Percentiles rank a stretch among this genome's conserved stretches.
These are phyloP conservation scores for Globisporangium iwayamae DNA, from an alignment of 352 stramenopile genomes.

Conservation along the genomic window DNA sequence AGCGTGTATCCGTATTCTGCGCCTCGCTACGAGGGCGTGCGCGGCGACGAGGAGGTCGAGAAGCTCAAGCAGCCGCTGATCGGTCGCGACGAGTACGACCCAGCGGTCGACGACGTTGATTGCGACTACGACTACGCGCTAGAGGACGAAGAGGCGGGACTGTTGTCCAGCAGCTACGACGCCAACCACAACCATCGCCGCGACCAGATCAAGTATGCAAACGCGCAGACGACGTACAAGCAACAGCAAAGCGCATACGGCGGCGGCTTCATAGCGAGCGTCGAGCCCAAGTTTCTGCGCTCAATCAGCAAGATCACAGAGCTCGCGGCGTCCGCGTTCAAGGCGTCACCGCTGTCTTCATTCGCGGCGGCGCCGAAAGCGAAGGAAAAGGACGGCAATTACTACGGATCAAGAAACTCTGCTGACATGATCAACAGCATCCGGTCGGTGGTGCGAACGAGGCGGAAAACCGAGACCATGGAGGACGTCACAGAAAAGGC, in stretches of 20 bases:
- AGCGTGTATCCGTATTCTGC: conserved; percentile 22
- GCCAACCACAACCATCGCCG: background rate
- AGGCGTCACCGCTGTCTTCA: conserved; percentile 9
- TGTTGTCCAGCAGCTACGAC: background rate
- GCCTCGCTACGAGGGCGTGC: conserved; percentile 21
- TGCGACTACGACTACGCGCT: conserved; percentile 12
- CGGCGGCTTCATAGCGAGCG: conserved; percentile 13
- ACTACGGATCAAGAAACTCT: conserved; percentile 5
- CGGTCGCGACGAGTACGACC: conserved; percentile 18
- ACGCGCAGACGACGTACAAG: background rate
- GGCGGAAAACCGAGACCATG: conserved; percentile 29
- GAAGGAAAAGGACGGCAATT: background rate
- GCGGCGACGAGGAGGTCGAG: conserved; percentile 28
- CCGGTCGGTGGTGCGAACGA: conserved; percentile 17
- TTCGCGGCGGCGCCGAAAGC: background rate
- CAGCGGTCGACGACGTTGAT: conserved; percentile 7
- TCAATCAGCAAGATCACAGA: conserved; percentile 14
- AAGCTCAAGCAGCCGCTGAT: conserved; percentile 41
- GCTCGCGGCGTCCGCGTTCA: conserved; percentile 12
- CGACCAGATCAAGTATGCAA: background rate
- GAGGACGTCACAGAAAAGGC: conserved; percentile 37
- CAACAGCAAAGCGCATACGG: background rate
- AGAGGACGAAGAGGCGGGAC: conserved; percentile 12
- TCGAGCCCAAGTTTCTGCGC: conserved; percentile 27
- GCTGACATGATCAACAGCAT: conserved; percentile 12